Base-by-base conservation (phyloP, 495 filamentous ascomycete species). In the Neurospora sp. region DNA sequence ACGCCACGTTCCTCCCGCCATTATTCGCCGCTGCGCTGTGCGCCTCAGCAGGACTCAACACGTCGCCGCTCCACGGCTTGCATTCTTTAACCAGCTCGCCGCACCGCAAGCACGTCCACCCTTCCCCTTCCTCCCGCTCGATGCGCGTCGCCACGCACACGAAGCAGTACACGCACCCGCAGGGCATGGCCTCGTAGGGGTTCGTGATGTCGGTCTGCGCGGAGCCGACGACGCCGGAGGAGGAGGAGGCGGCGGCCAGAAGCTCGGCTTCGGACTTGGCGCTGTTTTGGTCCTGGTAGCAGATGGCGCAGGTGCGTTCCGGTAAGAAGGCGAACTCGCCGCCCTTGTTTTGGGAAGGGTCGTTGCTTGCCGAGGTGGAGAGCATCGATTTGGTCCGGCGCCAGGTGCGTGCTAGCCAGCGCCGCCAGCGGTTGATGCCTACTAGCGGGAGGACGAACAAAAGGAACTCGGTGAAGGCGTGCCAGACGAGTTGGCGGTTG, bases 401-500 rank as follows among this genome's bases (percentile, higher is more conserved):
- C 92, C 93, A 96, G 20, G 90, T 90, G 69, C 95, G 87, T 37
- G 90, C 86, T 35, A 97, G 86, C 94, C 94, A 98, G 70, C 94
- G 88, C 70, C 92, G 88, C 96, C 96, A 99, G 73, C 94, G 87
- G 76, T 91, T 91, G 73, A 99, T 95, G 59, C 95, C 95, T 54
- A 99, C 93, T 37, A 99, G 85, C 1, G 96, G 96, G 5, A 99
- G 87, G 12, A 99, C 88, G 80, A 99, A 99, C 8, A 99, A 89
- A 6, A 99, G 87, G 78, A 99, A 99, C 80, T 99, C 96, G 35
- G 96, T 99, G 77, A 99, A 98, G 20, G 96, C 96, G 80, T 99
- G 96, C 96, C 96, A 99, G 54, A 99, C 96, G 8, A 99, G 88
- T 81, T 99, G 96, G 16, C 96, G 91, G 79, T 99, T 99, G 62